phyloP scores from a whole-genome alignment of 208 protist species.

The Balamuthia mandrillaris region DNA sequence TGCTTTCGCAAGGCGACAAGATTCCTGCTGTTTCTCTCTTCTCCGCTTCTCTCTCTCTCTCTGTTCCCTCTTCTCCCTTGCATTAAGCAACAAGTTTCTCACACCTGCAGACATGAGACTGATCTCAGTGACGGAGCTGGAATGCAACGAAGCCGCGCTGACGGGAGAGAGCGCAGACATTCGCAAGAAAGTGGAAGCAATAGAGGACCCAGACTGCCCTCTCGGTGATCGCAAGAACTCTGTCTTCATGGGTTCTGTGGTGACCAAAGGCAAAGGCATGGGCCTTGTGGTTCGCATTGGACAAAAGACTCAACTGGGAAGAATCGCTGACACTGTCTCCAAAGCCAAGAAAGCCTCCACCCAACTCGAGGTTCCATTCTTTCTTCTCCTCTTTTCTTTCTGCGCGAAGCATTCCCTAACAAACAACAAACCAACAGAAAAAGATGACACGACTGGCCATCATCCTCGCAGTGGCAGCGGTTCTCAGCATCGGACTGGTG shows the following conservation, averaged over 20 bases:
- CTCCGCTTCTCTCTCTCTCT: too few species aligned
- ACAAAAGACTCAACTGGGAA: not conserved
- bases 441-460: conserved; percentile 10
- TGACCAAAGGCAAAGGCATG: conserved; percentile 9
- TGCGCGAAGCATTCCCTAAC: too few species aligned
- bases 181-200: conserved; percentile 50
- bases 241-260: conserved; percentile 5
- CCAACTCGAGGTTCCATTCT: not conserved
- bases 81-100: too few species aligned
- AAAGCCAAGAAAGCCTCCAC: not conserved
- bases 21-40: too few species aligned
- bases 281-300: conserved; percentile 2
- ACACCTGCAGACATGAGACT: conserved; percentile 90
- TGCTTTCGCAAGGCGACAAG: conserved; percentile 85
- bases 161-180: conserved; percentile 83
- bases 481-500: not conserved
- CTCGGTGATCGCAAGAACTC: not conserved
- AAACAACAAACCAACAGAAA: too few species aligned
- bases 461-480: not conserved
- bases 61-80: too few species aligned
- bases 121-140: conserved; percentile 47
- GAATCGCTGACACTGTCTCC: not conserved
- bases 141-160: conserved; percentile 82
- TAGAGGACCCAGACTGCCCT: not conserved
- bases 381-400: not conserved